Conservation (phyloP, 495 filamentous ascomycete species). For the Friedmanniomyces endolithicus region DNA sequence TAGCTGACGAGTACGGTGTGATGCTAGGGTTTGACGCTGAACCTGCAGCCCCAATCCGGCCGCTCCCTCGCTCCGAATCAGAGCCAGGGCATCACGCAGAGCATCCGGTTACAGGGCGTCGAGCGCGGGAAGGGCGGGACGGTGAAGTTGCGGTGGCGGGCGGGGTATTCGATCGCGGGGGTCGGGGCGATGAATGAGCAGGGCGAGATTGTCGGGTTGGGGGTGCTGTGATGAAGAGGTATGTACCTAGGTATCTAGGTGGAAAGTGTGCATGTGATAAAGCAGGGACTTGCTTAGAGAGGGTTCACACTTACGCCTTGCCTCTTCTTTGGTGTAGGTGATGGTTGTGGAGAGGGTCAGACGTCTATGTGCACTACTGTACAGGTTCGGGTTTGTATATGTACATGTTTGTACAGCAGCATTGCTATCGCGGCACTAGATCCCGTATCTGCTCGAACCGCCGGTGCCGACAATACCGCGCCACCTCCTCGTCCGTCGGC, state of each 20-base stretch:
- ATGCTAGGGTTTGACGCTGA: constrained; percentile 59
- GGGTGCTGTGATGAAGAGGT: constrained; percentile 42
- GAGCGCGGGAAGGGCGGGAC: constrained; percentile 54
- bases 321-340: too few relatives aligned
- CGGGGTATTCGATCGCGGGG: constrained; percentile 58
- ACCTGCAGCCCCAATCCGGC: constrained; percentile 72
- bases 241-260: too few relatives aligned
- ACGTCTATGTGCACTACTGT: neutral
- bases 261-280: too few relatives aligned
- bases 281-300: too few relatives aligned
- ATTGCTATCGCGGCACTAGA: neutral
- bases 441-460: constrained; percentile 2
- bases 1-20: too few relatives aligned
- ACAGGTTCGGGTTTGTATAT: neutral
- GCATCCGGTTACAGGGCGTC: constrained; percentile 64
- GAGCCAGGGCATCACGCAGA: constrained; percentile 66
- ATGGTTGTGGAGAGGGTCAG: neutral
- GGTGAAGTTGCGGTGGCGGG: constrained; percentile 82
- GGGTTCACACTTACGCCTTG: too few relatives aligned
- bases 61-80: constrained; percentile 62
- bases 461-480: constrained; percentile 29
- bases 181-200: constrained; percentile 62
- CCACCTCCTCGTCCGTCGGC: constrained; percentile 42
- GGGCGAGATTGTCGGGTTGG: constrained; percentile 78
- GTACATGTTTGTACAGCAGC: neutral